A percentile compares a stretch with the other conserved stretches of the same genome.
These are phyloP conservation scores for Pythium chondricola DNA, from an alignment of 352 stramenopile genomes.

Conservation along the genomic window DNA sequence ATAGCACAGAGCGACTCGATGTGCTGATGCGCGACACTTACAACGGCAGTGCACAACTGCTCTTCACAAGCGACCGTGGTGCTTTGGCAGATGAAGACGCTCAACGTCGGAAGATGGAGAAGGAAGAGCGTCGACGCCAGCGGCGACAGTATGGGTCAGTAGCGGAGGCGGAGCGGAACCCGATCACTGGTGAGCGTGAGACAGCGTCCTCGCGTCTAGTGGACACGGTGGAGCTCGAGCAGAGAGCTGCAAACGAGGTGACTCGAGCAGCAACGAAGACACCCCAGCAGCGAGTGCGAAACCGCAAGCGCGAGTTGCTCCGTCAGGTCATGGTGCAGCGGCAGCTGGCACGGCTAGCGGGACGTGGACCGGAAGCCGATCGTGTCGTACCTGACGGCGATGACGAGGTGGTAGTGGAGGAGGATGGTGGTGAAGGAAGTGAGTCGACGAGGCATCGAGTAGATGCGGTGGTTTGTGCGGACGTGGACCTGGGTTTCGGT, in stretches of 20 bases:
- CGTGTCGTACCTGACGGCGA: background rate
- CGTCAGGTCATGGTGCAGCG: conserved; percentile 21
- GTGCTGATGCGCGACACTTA: conserved; percentile 49
- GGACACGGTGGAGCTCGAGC: conserved; percentile 1
- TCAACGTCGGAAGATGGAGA: conserved; percentile 8
- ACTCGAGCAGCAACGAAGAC: background rate
- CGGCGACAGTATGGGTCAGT: background rate
- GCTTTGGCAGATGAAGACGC: conserved; percentile 25
- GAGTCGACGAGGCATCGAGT: background rate
- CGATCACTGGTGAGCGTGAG: conserved; percentile 32
- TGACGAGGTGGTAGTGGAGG: background rate
- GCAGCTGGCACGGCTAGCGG: conserved; percentile 12
- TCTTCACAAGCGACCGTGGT: conserved; percentile 52
- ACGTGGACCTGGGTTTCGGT: conserved; percentile 10
- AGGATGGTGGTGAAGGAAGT: background rate
- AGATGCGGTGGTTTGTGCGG: background rate
- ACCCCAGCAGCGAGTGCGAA: background rate
- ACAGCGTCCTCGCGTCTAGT: conserved; percentile 32
- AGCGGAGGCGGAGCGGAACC: conserved; percentile 25
- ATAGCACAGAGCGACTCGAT: no score
- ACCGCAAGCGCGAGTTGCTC: conserved; percentile 25
- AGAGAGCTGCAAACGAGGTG: background rate
- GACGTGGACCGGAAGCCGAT: background rate
- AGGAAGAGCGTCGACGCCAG: conserved; percentile 7
- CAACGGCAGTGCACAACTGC: conserved; percentile 27